Evolutionary conservation across 805 yeast species (phyloP).

Genomic region (Candida gorgasii): DNA sequence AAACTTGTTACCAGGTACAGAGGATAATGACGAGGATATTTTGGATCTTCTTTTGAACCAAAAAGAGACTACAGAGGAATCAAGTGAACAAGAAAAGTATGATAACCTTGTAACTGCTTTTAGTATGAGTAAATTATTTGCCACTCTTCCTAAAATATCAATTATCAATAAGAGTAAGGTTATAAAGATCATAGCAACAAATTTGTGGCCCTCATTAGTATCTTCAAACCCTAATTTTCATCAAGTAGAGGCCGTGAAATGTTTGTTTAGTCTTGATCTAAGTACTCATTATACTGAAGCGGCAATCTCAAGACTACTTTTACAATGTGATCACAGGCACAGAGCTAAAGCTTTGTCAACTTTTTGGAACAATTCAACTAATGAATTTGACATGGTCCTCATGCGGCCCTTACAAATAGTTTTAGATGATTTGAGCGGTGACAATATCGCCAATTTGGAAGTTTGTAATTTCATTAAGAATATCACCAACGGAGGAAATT

Average conservation of each 20-base stretch:
- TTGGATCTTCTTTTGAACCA: slow-evolving; percentile 16
- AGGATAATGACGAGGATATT: slow-evolving; percentile 13
- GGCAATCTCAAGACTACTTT: slow-evolving; percentile 58
- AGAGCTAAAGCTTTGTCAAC: slow-evolving; percentile 58
- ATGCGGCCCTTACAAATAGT: slow-evolving; percentile 65
- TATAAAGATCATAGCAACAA: slow-evolving; percentile 35
- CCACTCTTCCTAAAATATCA: slow-evolving; percentile 31
- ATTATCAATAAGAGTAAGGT: slow-evolving; percentile 26
- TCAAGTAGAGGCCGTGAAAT: slow-evolving; percentile 71
- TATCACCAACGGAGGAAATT: slow-evolving; percentile 47
- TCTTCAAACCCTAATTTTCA: slow-evolving; percentile 48
- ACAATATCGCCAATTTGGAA: slow-evolving; percentile 11
- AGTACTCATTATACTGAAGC: slow-evolving; percentile 67
- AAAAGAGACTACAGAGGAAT: slow-evolving; percentile 11
- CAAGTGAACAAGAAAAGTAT: slow-evolving; percentile 10
- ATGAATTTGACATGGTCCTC: slow-evolving; percentile 52
- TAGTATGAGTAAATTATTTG: slow-evolving; percentile 43
- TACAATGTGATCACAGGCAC: slow-evolving; percentile 32
- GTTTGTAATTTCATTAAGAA: slow-evolving; percentile 17
- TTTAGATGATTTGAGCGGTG: slow-evolving; percentile 55
- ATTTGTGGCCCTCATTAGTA: slow-evolving; percentile 57
- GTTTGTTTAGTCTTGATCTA: slow-evolving; percentile 62
- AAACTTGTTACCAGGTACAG: slow-evolving; percentile 20
- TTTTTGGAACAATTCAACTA: slow-evolving; percentile 75
- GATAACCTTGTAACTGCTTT: slow-evolving; percentile 33